Base-by-base conservation (phyloP, 306 rosid species). In the Vigna angularis region DNA sequence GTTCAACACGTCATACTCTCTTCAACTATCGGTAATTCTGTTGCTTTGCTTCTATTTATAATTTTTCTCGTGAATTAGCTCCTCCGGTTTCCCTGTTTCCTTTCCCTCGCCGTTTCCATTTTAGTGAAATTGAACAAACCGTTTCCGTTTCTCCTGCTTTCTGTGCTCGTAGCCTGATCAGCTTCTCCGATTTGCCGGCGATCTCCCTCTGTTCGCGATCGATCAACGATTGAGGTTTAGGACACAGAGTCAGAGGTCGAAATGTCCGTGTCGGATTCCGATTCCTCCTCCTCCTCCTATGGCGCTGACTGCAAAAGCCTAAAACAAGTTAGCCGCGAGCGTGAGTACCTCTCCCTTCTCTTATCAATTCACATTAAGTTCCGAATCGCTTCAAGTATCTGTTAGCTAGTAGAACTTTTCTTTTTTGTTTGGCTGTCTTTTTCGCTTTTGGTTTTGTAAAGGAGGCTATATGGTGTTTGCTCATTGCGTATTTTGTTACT, bases 261-360 rank as follows among this genome's bases (percentile, higher is more conserved):
- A 47, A 50, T 14, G 44, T 74, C 86, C 1, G 6, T 83, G 63
- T 79, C 86, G 11, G 86, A 79, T 79, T 82, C 86, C 75, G 86
- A 83, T 59, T 82, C 83, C 18, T 86, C 83, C 18, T 86, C 83
- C 18, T 86, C 86, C 1, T 86, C 80, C 36, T 65, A 63, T 52
- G 86, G 78, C 44, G 75, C 72, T 6, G 85, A 86, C 4, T 66
- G 66, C 78, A 83, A 72, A 72, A 72, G 17, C 40, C 80, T 86
- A 72, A 83, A 73, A 61, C 86, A 83, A 83, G 49, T 79, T 49
- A 82, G 84, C 74, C 89, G 86, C 44, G 86, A 79, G 20, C 79
- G 85, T 79, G 53, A 75, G 85, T 47, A 26, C 22, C 61, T 65
- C 28, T 48, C 20, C 12, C 69, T 34, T 50, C 28, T 49, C 59